These are phyloP conservation scores for Fraxinus latifolia DNA, from an alignment of 305 asterid species.

Conservation along the genomic window DNA sequence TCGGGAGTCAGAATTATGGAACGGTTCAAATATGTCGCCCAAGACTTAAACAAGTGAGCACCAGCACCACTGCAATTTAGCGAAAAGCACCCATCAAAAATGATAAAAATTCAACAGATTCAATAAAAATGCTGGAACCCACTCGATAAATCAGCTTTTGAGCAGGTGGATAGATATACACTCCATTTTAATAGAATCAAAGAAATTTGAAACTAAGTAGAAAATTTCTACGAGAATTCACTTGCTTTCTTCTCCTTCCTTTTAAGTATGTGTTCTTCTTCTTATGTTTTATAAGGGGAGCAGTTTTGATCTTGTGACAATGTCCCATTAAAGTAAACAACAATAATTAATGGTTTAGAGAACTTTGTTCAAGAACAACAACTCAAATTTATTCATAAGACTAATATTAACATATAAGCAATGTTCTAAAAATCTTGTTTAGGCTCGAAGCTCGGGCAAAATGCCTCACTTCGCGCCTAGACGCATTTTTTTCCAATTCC, in stretches of 20 bases:
- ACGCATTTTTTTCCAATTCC: background rate
- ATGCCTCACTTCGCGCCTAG: background rate
- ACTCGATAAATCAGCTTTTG: background rate
- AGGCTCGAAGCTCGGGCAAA: background rate
- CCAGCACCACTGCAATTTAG: constrained; percentile 84
- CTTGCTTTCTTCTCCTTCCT: background rate
- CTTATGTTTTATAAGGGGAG: background rate
- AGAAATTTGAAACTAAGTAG: constrained; percentile 9
- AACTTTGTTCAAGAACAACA: background rate
- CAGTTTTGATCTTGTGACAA: constrained; percentile 4
- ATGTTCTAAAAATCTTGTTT: background rate
- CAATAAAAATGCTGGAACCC: constrained; percentile 12
- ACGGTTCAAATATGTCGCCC: constrained; percentile 81
- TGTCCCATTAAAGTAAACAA: background rate
- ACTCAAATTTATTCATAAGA: background rate
- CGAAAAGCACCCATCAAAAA: constrained; percentile 21
- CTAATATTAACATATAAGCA: background rate
- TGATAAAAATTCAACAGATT: background rate
- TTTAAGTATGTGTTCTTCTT: background rate
- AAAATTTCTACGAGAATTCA: background rate
- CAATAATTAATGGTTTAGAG: background rate
- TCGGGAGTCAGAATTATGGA: constrained; percentile 93
- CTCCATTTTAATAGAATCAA: background rate
- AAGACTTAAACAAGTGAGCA: constrained; percentile 95
- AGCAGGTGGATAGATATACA: background rate